Conservation (phyloP, 2,329 filamentous ascomycete species). For the Diaporthe australafricana region DNA sequence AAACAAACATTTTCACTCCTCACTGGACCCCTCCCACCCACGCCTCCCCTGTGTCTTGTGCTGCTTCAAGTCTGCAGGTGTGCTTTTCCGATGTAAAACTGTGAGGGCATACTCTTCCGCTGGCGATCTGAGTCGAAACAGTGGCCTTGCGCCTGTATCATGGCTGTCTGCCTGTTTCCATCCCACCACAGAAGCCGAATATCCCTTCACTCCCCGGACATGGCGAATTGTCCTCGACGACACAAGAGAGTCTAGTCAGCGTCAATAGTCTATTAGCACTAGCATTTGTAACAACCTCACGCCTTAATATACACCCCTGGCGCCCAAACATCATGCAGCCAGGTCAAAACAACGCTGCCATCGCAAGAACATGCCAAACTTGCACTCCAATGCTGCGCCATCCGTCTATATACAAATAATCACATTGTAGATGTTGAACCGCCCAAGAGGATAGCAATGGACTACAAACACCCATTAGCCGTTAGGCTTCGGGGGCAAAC, state of each 20-base stretch:
- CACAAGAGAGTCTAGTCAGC: background rate
- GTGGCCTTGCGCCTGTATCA: background rate
- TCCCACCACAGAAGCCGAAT: background rate
- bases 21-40: too few species aligned
- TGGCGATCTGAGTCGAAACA: background rate
- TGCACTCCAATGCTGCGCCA: slow-evolving; percentile 7
- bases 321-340: background rate
- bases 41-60: background rate
- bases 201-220: background rate
- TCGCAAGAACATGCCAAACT: slow-evolving; percentile 11
- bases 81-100: background rate
- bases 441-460: background rate
- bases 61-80: too few species aligned
- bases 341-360: slow-evolving; percentile 8
- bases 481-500: too few species aligned
- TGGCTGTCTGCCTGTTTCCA: background rate
- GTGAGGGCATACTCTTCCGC: background rate
- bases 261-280: slow-evolving; percentile 18
- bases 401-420: slow-evolving; percentile 29
- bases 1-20: background rate
- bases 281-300: slow-evolving; percentile 7
- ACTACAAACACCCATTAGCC: background rate
- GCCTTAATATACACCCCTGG: slow-evolving; percentile 6
- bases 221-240: too few species aligned
- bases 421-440: slow-evolving; percentile 3